These are phyloP conservation scores for Schoenoplectus triqueter DNA, from an alignment of 202 grass and related monocot species.

Conservation along the genomic window DNA sequence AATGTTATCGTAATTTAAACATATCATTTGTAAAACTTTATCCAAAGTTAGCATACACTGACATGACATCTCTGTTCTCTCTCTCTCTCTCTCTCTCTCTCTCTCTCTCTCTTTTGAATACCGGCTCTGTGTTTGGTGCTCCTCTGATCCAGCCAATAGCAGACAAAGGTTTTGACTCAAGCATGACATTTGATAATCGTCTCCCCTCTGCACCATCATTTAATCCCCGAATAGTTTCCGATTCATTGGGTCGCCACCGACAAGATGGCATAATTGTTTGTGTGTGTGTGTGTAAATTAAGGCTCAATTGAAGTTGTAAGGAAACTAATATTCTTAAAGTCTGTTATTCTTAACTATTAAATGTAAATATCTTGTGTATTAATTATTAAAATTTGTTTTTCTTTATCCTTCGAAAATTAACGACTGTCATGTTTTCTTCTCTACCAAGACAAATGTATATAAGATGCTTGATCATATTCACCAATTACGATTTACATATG, in stretches of 20 bases:
- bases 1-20: background rate
- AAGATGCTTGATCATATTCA: background rate
- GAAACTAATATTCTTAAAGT: too few species aligned
- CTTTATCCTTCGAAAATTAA: background rate
- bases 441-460: background rate
- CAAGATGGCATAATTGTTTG: too few species aligned
- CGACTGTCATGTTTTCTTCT: background rate
- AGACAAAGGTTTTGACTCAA: slow-evolving; percentile 39
- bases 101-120: too few species aligned
- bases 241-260: background rate
- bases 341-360: too few species aligned
- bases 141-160: too few species aligned
- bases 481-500: background rate
- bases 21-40: background rate
- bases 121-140: too few species aligned
- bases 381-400: background rate
- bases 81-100: too few species aligned
- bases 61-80: too few species aligned
- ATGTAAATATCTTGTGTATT: background rate
- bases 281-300: too few species aligned
- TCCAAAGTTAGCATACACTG: too few species aligned
- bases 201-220: slow-evolving; percentile 16
- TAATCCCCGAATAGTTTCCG: background rate
- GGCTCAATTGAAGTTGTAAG: too few species aligned
- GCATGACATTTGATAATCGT: background rate